Evolutionary conservation across 352 stramenopile species (phyloP).

Genomic region (Pythium utonaiense): DNA sequence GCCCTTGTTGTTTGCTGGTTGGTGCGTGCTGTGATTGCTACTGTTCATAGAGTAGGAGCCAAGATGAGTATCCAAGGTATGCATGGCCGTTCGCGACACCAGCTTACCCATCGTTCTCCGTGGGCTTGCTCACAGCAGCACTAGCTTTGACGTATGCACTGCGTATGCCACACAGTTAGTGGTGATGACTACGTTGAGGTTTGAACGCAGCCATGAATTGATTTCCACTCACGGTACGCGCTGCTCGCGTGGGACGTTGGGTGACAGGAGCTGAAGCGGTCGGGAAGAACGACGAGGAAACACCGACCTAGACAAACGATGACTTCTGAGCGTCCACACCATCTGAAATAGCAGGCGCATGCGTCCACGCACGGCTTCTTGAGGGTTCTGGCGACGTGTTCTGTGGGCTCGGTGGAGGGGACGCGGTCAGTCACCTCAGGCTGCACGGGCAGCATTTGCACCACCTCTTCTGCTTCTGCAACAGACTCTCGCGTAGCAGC

Average conservation of each 20-base stretch:
- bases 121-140: constrained; percentile 8
- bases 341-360: neutral
- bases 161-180: neutral
- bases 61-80: too few relatives aligned
- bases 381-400: neutral
- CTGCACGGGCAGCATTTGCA: neutral
- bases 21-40: neutral
- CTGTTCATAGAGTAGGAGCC: neutral
- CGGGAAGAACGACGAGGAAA: constrained; percentile 3
- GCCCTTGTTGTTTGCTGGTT: neutral
- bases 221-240: constrained; percentile 10
- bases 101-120: constrained; percentile 4
- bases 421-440: neutral
- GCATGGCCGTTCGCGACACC: neutral
- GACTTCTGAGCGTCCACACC: neutral
- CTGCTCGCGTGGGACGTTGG: constrained; percentile 10
- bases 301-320: neutral
- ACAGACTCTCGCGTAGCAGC: neutral
- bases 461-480: neutral
- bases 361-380: neutral
- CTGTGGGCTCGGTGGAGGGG: neutral
- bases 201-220: neutral
- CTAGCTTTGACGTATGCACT: constrained; percentile 20
- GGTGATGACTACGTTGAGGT: neutral
- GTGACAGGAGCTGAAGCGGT: constrained; percentile 18